Base-by-base conservation (phyloP, 2,329 filamentous ascomycete genomes). In the Colletotrichum horii region DNA sequence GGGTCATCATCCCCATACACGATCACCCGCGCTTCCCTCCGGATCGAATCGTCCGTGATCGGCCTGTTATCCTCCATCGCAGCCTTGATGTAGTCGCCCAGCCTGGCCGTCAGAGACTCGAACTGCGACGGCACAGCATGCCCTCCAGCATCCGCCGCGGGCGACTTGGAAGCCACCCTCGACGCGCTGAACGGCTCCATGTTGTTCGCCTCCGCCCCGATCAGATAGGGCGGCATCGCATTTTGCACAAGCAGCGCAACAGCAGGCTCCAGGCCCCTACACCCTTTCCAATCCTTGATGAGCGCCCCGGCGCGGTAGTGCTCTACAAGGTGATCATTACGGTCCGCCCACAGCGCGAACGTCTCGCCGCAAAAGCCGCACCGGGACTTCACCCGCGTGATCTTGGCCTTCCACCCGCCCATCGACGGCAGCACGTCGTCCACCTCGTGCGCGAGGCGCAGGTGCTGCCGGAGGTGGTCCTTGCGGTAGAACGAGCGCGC, bases 91-190 rank as follows among this genome's bases (percentile, higher is more conserved):
- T 58, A 58, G 16, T 58, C 55, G 22, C 55, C 55, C 12, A 56
- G 52, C 15, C 55, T 58, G 0, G 55, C 55, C 15, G 55, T 58
- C 22, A 28, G 55, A 7, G 55, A 28, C 26, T 58, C 55, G 16
- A 58, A 58, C 22, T 58, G 55, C 5, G 55, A 58, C 2, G 55
- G 55, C 26, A 24, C n/a, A 24, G 24, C 55, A 58, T 58, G 2
- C 14, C n/a, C 0, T 2, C 3, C 16, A 5, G 0, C 19, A n/a
- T 48, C 38, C 9, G 38, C 38, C 38, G 38, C 9, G 3, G 38
- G 19, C 9, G 38, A 48, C 38, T n/a, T 48, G 1, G 55, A 58
- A 58, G 55, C 55, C 22, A 28, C 55, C 22, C 55, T 24, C 24
- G 14, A 58, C 12, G 55, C 55, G 4, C 55, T 58, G 55, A 58